Evolutionary conservation across 2,329 filamentous ascomycete species (phyloP).

Genomic region (Furcasterigmium sp.): DNA sequence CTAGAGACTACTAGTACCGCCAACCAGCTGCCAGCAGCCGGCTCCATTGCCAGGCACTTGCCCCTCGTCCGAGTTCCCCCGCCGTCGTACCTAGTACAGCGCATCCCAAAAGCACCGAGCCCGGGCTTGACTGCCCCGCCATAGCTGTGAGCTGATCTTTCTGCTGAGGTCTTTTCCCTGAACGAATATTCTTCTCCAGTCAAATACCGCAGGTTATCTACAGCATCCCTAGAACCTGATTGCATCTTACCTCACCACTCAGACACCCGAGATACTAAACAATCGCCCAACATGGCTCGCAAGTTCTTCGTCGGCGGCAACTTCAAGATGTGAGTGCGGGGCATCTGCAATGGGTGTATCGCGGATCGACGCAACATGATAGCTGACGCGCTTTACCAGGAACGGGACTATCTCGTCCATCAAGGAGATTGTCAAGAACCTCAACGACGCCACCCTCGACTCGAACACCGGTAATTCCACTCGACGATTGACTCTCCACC

Average conservation of each 20-base stretch:
- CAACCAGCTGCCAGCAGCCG: not conserved
- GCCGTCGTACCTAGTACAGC: not conserved
- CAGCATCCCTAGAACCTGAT: conserved; percentile 1
- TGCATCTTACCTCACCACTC: conserved; percentile 3
- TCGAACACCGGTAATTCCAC: conserved; percentile 59
- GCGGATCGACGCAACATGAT: conserved; percentile 1
- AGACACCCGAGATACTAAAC: conserved; percentile 12
- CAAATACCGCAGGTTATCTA: conserved; percentile 13
- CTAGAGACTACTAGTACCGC: no score
- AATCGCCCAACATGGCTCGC: conserved; percentile 71
- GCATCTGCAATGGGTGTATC: conserved; percentile 2
- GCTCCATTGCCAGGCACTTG: no score
- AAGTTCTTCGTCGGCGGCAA: conserved; percentile 98
- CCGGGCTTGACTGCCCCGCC: conserved; percentile 2
- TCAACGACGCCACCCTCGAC: conserved; percentile 82
- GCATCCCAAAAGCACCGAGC: not conserved
- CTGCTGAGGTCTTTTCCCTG: conserved; percentile 12
- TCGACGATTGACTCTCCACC: not conserved
- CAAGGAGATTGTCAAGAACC: conserved; percentile 82
- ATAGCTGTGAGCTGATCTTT: conserved; percentile 5
- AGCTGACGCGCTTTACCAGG: conserved; percentile 46
- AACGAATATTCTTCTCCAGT: conserved; percentile 4
- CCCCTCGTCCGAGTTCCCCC: not conserved
- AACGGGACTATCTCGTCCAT: conserved; percentile 89
- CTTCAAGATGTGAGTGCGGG: conserved; percentile 88